Base-by-base conservation (phyloP, 495 filamentous ascomycete genomes). In the Penicillium paradoxum region DNA sequence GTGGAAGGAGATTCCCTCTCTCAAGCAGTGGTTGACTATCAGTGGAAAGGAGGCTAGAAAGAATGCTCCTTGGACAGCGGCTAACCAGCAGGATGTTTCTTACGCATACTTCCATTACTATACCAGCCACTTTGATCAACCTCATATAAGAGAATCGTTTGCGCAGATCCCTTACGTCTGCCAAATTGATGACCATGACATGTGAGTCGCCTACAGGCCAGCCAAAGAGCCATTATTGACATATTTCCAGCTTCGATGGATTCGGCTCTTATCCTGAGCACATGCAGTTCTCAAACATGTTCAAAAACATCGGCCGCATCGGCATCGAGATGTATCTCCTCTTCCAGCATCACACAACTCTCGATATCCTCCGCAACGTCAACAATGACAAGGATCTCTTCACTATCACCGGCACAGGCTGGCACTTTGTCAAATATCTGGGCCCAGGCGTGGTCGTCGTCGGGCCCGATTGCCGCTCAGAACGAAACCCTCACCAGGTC, bases 61-160 rank as follows among this genome's bases (percentile, higher is more conserved):
- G 74, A 95, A 84, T 48, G 84, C 90, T 0, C 78, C 82, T 14
- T 98, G 93, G 93, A 96, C 89, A 4, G 87, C 92, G 14, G 83
- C 87, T 42, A 88, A 97, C 62, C 90, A 98, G 61, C 92, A 97
- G 59, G 95, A 97, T 60, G 88, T 96, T 11, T 83, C 85, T 17
- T 89, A 97, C 71, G 92, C 92, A 2, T 98, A 96, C 71, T 98
- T 98, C 72, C 95, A 97, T 66, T 98, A 96, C 67, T 98, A 98
- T 62, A 95, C 91, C 11, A 91, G 87, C 61, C 91, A 96, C 67
- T 97, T 97, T 61, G 93, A 98, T 54, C 95, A 97, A 69, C 89
- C 91, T 9, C 87, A 91, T 70, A 67, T 98, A 61, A 77, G 92
- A 41, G 95, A 98, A 67, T 90, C 90, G 0, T 97, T 96, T 74